Evolutionary conservation across 2,329 filamentous ascomycete species (phyloP).

Genomic region (Exophiala phaeomuriformis): DNA sequence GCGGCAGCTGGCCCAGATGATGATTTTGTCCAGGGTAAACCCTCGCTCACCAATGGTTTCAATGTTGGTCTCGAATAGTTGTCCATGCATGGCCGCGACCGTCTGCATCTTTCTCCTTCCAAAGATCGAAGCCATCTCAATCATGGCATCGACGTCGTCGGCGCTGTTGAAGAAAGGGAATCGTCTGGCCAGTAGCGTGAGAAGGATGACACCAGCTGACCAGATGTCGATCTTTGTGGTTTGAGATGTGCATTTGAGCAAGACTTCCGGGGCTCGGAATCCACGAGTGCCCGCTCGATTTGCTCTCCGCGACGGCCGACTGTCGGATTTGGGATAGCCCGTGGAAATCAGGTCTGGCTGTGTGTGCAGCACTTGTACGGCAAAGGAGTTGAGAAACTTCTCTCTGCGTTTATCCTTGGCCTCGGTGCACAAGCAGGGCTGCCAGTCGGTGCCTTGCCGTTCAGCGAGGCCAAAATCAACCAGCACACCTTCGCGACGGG

Average conservation of each 20-base stretch:
- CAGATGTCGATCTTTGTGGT: constrained; percentile 93
- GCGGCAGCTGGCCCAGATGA: constrained; percentile 86
- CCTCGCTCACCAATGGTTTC: constrained; percentile 81
- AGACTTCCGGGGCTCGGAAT: constrained; percentile 90
- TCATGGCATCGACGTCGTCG: constrained; percentile 96
- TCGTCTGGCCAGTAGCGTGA: constrained; percentile 85
- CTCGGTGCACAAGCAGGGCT: constrained; percentile 75
- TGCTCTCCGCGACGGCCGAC: constrained; percentile 75
- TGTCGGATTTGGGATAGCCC: constrained; percentile 84
- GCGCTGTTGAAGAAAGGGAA: constrained; percentile 98
- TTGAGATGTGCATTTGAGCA: constrained; percentile 95
- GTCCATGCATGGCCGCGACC: constrained; percentile 76
- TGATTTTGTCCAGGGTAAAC: constrained; percentile 84
- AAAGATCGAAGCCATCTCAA: constrained; percentile 95
- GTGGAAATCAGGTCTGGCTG: constrained; percentile 37
- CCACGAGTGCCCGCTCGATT: constrained; percentile 93
- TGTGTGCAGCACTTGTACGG: constrained; percentile 34
- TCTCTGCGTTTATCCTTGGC: constrained; percentile 54
- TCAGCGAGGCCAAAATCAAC: constrained; percentile 99
- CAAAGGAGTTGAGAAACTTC: constrained; percentile 27
- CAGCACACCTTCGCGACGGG: constrained; percentile 70
- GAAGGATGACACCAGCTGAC: constrained; percentile 91
- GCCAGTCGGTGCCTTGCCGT: constrained; percentile 60
- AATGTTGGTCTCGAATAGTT: constrained; percentile 85
- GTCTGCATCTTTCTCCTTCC: constrained; percentile 75